Evolutionary conservation across 192 early-diverging fungal species (phyloP).

Genomic region (Coemansia sp.): DNA sequence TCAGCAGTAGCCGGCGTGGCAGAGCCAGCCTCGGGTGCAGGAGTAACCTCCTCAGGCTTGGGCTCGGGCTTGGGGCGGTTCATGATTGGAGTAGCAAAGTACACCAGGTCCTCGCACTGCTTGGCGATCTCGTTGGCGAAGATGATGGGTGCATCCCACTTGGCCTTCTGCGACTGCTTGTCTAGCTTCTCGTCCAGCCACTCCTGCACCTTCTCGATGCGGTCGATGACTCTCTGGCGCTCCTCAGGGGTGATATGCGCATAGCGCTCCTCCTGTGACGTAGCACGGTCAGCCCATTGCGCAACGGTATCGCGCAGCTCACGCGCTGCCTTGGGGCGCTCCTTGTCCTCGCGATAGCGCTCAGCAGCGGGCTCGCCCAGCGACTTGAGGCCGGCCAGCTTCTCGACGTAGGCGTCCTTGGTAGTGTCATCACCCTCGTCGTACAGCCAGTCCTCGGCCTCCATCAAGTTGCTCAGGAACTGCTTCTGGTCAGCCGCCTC

Average conservation of each 20-base stretch:
- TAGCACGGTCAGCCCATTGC: conserved; percentile 69
- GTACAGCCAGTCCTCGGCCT: conserved; percentile 98
- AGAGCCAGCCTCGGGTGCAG: conserved; percentile 44
- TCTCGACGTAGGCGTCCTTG: conserved; percentile 86
- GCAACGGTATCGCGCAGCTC: conserved; percentile 79
- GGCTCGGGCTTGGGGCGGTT: conserved; percentile 89
- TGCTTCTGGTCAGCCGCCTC: conserved; percentile 68
- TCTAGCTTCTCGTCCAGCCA: conserved; percentile 86
- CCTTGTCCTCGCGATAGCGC: conserved; percentile 81
- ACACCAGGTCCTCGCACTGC: conserved; percentile 70
- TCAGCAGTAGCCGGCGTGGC: conserved; percentile 2
- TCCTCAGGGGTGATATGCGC: conserved; percentile 86
- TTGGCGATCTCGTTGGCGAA: conserved; percentile 69
- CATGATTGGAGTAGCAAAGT: conserved; percentile 78
- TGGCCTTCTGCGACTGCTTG: conserved; percentile 73
- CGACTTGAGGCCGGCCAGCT: conserved; percentile 77
- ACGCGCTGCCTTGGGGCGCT: conserved; percentile 81
- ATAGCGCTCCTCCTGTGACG: conserved; percentile 81
- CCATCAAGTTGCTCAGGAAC: conserved; percentile 70
- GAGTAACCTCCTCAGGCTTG: conserved; percentile 52
- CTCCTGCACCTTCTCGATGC: conserved; percentile 70
- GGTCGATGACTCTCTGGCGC: conserved; percentile 77
- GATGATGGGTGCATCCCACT: conserved; percentile 75
- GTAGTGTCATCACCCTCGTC: conserved; percentile 92
- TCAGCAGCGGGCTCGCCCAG: conserved; percentile 79